A percentile compares a stretch with the other conserved stretches of the same genome.
Conservation (phyloP, 2,329 filamentous ascomycete species). For the Aspergillus bombycis region DNA sequence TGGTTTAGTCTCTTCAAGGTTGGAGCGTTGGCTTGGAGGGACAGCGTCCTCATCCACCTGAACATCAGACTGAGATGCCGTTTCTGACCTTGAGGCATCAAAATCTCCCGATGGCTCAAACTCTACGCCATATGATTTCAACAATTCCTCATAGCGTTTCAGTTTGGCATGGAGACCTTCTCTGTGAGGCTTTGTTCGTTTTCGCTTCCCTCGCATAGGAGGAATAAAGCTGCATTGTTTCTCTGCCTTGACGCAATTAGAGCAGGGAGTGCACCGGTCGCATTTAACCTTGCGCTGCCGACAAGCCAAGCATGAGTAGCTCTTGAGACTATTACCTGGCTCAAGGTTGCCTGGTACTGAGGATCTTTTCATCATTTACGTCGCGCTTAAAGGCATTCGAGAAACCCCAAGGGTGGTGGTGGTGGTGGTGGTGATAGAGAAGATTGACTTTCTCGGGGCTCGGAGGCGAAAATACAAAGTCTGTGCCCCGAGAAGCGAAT, state of each 20-base stretch:
- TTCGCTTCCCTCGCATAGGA: background rate
- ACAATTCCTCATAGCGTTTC: background rate
- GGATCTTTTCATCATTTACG: background rate
- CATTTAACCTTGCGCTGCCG: slow-evolving; percentile 52
- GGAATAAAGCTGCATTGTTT: background rate
- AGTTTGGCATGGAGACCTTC: slow-evolving; percentile 1
- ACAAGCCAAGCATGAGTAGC: slow-evolving; percentile 66
- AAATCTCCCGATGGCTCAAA: background rate
- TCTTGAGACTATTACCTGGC: background rate
- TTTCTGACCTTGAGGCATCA: background rate
- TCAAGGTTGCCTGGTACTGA: slow-evolving; percentile 22
- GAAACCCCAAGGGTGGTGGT: background rate
- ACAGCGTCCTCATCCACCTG: background rate
- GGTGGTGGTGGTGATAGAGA: background rate
- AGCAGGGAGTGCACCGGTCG: slow-evolving; percentile 24
- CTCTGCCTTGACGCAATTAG: slow-evolving; percentile 16
- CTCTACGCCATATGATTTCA: background rate
- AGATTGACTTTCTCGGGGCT: background rate
- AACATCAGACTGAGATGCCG: background rate
- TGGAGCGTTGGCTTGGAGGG: background rate
- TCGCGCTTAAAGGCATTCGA: background rate
- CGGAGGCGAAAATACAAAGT: background rate
- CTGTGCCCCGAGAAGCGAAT: background rate
- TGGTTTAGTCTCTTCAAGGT: background rate
- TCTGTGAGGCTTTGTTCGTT: slow-evolving; percentile 5